A percentile compares a stretch with the other conserved stretches of the same genome.
phyloP scores from a whole-genome alignment of 208 protist genomes.

The Crithidia brevicula region DNA sequence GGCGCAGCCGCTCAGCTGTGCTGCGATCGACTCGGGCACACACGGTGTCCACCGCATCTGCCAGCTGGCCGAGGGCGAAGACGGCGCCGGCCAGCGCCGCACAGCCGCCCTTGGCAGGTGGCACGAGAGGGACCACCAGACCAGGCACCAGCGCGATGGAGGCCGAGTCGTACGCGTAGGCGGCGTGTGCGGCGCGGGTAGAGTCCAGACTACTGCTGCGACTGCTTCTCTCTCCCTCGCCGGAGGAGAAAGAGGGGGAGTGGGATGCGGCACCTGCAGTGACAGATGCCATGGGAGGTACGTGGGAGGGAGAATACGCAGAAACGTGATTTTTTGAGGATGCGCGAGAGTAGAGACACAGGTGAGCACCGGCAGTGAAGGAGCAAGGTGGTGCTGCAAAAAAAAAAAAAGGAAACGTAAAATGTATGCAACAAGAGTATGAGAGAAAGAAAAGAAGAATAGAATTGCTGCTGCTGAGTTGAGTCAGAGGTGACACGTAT shows the following conservation, averaged over 20 bases:
- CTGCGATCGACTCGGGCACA: conserved; percentile 21
- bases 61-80: conserved; percentile 23
- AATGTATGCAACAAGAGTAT: neutral
- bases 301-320: too few relatives aligned
- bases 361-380: neutral
- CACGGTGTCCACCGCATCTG: conserved; percentile 18
- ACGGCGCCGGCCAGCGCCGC: conserved; percentile 26
- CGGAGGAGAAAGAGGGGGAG: neutral
- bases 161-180: conserved; percentile 22
- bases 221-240: neutral
- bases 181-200: neutral
- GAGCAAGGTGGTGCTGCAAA: neutral
- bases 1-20: conserved; percentile 2
- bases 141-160: conserved; percentile 20
- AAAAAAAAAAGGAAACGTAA: neutral
- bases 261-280: neutral
- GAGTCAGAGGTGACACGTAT: too few relatives aligned
- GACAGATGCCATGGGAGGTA: neutral
- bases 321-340: too few relatives aligned
- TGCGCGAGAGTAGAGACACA: neutral
- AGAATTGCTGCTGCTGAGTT: too few relatives aligned
- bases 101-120: conserved; percentile 23
- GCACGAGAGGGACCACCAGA: conserved; percentile 33
- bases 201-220: conserved; percentile 21
- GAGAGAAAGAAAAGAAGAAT: conserved; percentile 21